Percentiles rank a stretch among this genome's conserved stretches.
phyloP scores from a whole-genome alignment of 495 filamentous ascomycete genomes.

The Daldinia childiae region DNA sequence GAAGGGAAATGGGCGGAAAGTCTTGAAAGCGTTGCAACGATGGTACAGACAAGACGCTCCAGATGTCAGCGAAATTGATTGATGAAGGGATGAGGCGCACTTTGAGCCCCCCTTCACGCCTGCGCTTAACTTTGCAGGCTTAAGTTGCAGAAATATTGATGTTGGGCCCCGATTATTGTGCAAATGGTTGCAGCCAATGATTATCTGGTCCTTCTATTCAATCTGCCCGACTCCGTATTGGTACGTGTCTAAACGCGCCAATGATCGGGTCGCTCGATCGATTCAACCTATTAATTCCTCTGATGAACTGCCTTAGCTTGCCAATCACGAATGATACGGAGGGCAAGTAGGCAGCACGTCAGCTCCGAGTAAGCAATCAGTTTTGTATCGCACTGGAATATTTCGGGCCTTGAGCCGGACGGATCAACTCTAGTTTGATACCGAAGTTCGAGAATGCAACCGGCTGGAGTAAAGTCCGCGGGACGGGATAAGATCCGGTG shows the following conservation, averaged over 20 bases:
- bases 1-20: conserved; percentile 21
- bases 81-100: conserved; percentile 39
- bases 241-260: conserved; percentile 40
- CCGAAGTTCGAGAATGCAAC: conserved; percentile 25
- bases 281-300: conserved; percentile 44
- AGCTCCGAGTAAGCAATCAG: conserved; percentile 39
- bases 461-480: conserved; percentile 21
- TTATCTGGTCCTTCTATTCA: conserved; percentile 33
- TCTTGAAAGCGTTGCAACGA: conserved; percentile 35
- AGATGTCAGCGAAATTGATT: conserved; percentile 41
- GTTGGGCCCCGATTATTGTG: conserved; percentile 43
- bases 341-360: conserved; percentile 34
- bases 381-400: conserved; percentile 15
- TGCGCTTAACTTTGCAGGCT: conserved; percentile 35
- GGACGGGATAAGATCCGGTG: conserved; percentile 9
- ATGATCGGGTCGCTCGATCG: conserved; percentile 36
- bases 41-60: conserved; percentile 40
- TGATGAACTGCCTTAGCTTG: conserved; percentile 37
- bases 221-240: conserved; percentile 43
- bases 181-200: conserved; percentile 34
- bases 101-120: conserved; percentile 32
- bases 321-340: conserved; percentile 38
- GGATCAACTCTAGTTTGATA: conserved; percentile 23
- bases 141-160: conserved; percentile 39
- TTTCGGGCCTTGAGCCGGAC: conserved; percentile 37